Conservation (phyloP, 805 yeast species). For the Kuraishia floccosa region DNA sequence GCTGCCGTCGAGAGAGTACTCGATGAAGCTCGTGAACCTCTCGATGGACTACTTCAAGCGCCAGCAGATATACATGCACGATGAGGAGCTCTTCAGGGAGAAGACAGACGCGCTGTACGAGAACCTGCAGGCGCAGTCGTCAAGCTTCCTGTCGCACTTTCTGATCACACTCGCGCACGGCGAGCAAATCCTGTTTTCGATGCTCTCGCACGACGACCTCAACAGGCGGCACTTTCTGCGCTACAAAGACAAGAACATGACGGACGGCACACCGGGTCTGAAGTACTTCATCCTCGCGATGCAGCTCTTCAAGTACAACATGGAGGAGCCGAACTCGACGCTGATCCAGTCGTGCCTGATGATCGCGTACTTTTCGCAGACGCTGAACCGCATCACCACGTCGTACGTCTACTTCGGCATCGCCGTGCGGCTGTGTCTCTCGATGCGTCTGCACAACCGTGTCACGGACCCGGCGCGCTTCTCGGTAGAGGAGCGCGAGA, state of each 20-base stretch:
- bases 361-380: constrained; percentile 22
- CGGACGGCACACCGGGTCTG: constrained; percentile 16
- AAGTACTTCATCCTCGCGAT: constrained; percentile 16
- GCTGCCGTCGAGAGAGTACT: constrained; percentile 10
- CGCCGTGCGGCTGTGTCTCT: constrained; percentile 19
- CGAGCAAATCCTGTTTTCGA: constrained; percentile 11
- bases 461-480: constrained; percentile 7
- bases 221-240: background rate
- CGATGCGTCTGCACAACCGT: constrained; percentile 20
- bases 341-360: constrained; percentile 20
- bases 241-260: constrained; percentile 2
- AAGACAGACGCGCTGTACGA: constrained; percentile 11
- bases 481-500: constrained; percentile 14
- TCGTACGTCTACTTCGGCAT: constrained; percentile 22
- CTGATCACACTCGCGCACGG: constrained; percentile 7
- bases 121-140: constrained; percentile 7
- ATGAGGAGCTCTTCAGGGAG: constrained; percentile 8
- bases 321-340: constrained; percentile 20
- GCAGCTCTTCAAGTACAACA: constrained; percentile 11
- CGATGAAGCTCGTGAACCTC: constrained; percentile 7
- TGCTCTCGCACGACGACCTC: constrained; percentile 8
- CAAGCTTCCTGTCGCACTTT: constrained; percentile 7
- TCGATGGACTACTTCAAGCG: constrained; percentile 9
- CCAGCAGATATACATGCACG: constrained; percentile 13
- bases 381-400: constrained; percentile 22